Percentiles rank a stretch among this genome's conserved stretches.
Conservation (phyloP, 2,329 filamentous ascomycete genomes). For the Tolypocladium sp. region DNA sequence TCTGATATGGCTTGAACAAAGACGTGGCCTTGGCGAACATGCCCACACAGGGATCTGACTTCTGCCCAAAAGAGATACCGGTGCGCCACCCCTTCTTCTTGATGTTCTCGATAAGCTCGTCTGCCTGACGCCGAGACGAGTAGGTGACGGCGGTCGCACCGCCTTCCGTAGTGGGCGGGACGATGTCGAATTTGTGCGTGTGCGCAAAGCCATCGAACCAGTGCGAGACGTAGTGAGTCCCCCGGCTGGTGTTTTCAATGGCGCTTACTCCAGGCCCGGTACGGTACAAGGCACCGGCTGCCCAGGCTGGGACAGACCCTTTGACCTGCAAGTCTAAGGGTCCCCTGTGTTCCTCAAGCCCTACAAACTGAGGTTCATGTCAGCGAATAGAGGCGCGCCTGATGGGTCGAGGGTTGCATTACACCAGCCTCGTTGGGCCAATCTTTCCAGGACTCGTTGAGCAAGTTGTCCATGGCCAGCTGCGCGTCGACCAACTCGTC, state of each 20-base stretch:
- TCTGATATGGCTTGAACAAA: slow-evolving; percentile 34
- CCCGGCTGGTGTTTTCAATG: slow-evolving; percentile 46
- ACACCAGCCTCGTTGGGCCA: slow-evolving; percentile 42
- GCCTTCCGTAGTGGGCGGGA: slow-evolving; percentile 22
- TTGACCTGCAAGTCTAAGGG: slow-evolving; percentile 54
- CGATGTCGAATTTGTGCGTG: slow-evolving; percentile 63
- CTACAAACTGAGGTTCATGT: slow-evolving; percentile 49
- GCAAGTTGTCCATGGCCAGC: slow-evolving; percentile 14
- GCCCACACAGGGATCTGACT: slow-evolving; percentile 63
- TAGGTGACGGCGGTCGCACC: slow-evolving; percentile 45
- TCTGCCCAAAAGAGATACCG: slow-evolving; percentile 60
- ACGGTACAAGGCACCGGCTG: slow-evolving; percentile 62
- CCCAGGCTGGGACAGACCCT: slow-evolving; percentile 62
- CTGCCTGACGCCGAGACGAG: slow-evolving; percentile 60
- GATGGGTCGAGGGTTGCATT: not conserved
- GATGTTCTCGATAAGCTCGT: slow-evolving; percentile 52
- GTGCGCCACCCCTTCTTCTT: slow-evolving; percentile 48
- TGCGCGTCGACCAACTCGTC: slow-evolving; percentile 16
- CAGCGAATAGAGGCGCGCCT: not conserved
- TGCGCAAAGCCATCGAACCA: slow-evolving; percentile 77
- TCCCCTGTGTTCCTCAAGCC: slow-evolving; percentile 53
- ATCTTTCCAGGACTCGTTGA: slow-evolving; percentile 24
- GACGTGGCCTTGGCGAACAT: slow-evolving; percentile 64
- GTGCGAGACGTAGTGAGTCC: slow-evolving; percentile 54
- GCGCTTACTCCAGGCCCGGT: slow-evolving; percentile 62